Evolutionary conservation across 108 stramenopile genomes (phyloP).

Genomic region (Schizochytrium sp.): DNA sequence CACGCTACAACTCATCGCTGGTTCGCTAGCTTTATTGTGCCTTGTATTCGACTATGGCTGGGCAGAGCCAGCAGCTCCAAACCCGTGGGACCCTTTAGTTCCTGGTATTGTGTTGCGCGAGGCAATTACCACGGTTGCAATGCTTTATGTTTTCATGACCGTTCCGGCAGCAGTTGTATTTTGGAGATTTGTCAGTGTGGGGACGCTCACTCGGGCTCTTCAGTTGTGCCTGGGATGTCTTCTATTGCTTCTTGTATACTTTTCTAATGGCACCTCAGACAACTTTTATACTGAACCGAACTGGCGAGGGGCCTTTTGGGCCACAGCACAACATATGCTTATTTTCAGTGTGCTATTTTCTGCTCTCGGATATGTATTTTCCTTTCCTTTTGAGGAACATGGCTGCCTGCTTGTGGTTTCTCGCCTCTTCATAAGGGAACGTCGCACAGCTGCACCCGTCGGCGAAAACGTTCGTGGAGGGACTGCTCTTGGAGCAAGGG

Average conservation of each 20-base stretch:
- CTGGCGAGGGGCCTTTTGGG: constrained; percentile 27
- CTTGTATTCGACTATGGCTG: constrained; percentile 22
- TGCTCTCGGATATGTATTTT: constrained; percentile 18
- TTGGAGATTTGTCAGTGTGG: constrained; percentile 22
- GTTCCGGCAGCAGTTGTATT: constrained; percentile 41
- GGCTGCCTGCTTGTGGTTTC: background rate
- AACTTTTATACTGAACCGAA: background rate
- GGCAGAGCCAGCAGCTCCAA: constrained; percentile 43
- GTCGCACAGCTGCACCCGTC: background rate
- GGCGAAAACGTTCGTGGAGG: background rate
- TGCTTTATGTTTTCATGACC: background rate
- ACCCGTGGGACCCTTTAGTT: constrained; percentile 27
- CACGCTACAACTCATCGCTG: constrained; percentile 31
- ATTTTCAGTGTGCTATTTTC: background rate
- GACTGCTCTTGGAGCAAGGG: background rate
- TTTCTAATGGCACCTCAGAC: background rate
- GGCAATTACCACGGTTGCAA: constrained; percentile 4
- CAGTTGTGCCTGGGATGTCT: constrained; percentile 3
- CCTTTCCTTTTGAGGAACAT: constrained; percentile 35
- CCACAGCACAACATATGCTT: background rate
- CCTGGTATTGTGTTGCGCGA: background rate
- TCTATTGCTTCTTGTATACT: background rate
- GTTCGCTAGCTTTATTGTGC: constrained; percentile 13
- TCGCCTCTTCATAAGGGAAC: background rate
- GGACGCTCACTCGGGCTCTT: background rate